phyloP scores from a whole-genome alignment of 441 rosid genomes.

The Arabidopsis lyrata region DNA sequence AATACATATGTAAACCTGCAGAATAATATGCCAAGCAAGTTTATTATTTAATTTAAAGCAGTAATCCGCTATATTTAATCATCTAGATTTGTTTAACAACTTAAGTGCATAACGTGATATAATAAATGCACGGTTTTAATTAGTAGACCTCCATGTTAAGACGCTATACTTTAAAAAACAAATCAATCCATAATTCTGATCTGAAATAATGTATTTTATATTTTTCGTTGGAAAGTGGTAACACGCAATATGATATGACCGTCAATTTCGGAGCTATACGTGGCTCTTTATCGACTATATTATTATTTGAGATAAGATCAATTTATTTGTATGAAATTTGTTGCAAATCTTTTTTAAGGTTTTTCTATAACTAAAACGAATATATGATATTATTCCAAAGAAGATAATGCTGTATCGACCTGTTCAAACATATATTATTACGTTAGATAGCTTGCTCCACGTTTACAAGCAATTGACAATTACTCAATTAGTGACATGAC shows the following conservation, averaged over 20 bases:
- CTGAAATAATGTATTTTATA: conserved; percentile 14
- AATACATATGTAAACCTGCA: too few relatives aligned
- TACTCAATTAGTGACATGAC: conserved; percentile 30
- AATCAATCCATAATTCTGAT: conserved; percentile 6
- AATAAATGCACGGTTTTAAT: neutral
- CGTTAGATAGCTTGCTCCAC: conserved; percentile 40
- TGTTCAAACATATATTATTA: conserved; percentile 7
- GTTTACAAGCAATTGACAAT: conserved; percentile 44
- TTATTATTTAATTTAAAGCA: neutral
- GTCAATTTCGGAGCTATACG: conserved; percentile 19
- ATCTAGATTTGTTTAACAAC: neutral
- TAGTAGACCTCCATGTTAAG: conserved; percentile 6
- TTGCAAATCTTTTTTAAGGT: conserved; percentile 4
- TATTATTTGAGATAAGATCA: conserved; percentile 1
- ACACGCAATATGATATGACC: conserved; percentile 22
- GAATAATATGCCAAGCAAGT: neutral
- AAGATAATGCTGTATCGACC: neutral
- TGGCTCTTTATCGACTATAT: conserved; percentile 13
- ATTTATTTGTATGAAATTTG: conserved; percentile 2
- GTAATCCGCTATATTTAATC: neutral
- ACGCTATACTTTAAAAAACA: neutral
- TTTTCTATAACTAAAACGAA: conserved; percentile 12
- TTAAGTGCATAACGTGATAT: neutral
- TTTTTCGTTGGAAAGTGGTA: conserved; percentile 21
- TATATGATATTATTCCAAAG: neutral